phyloP scores from a whole-genome alignment of 2,329 filamentous ascomycete genomes.

The Cytospora paraplurivora region DNA sequence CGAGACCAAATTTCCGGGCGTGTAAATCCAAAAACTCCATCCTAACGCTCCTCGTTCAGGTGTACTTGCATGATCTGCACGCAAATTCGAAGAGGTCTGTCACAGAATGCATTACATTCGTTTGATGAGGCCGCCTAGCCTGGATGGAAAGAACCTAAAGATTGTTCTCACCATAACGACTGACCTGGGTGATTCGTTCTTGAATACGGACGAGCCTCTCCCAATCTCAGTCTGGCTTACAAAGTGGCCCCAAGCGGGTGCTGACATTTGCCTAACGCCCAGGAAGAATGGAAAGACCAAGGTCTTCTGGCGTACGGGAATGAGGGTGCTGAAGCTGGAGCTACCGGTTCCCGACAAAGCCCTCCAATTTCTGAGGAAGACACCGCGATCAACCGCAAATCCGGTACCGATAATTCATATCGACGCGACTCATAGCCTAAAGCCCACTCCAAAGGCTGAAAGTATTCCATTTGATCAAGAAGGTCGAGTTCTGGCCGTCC shows the following conservation, averaged over 20 bases:
- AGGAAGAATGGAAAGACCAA: constrained; percentile 22
- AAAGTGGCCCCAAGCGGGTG: background rate
- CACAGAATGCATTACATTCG: constrained; percentile 59
- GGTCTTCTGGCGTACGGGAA: constrained; percentile 37
- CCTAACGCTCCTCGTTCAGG: background rate
- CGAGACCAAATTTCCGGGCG: background rate
- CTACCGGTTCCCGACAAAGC: constrained; percentile 33
- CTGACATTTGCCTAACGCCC: constrained; percentile 10
- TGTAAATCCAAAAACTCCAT: background rate
- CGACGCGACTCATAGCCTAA: constrained; percentile 25
- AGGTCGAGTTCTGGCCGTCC: constrained; percentile 49
- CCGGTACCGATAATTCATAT: constrained; percentile 34
- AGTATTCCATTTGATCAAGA: constrained; percentile 32
- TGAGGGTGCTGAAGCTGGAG: constrained; percentile 42
- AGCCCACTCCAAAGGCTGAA: constrained; percentile 29
- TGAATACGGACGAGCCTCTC: constrained; percentile 49
- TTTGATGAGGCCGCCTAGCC: constrained; percentile 51
- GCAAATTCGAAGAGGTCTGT: background rate
- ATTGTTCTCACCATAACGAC: constrained; percentile 59
- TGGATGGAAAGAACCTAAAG: constrained; percentile 40
- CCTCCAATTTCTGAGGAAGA: background rate
- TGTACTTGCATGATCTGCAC: background rate
- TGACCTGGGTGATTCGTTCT: constrained; percentile 58
- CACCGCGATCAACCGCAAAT: background rate
- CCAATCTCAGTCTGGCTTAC: constrained; percentile 39